Base-by-base conservation (phyloP, 257 asterid genomes). In the Lavandula angustifolia region DNA sequence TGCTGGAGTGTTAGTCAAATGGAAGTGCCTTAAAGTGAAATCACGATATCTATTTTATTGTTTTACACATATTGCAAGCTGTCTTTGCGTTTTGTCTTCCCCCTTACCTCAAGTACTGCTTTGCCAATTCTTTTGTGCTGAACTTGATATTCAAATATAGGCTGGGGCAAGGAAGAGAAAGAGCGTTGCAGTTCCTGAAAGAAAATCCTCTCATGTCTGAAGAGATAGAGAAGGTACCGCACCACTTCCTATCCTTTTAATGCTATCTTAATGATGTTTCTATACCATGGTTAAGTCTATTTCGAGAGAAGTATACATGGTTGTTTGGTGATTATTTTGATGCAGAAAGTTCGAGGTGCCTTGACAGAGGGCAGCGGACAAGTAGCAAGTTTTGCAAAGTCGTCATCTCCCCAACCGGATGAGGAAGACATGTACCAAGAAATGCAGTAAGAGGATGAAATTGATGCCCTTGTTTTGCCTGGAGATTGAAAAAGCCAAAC, bases 121-220 rank as follows among this genome's bases (percentile, higher is more conserved):
- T 52, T 27, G 17, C 60, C 27, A n/a, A 18, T 43, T 44, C 47
- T 44, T 11, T 69, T 46, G 13, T 46, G 37, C 17, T 54, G 9
- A 54, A 35, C 59, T 69, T 51, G 48, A 18, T 51, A 47, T 60
- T 64, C 44, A 18, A 55, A 64, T 64, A 68, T 78, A 91, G 96
- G 84, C 70, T 94, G 87, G 99, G 97, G 27, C 97, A 90, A 77
- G 99, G 99, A 75, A 88, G 99, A 75, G 99, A 94, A 60, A 83
- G 69, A 74, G 96, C 99, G 50, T 67, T 94, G 54, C 99, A 86
- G 75, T 83, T 61, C 79, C 78, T 94, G 73, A 87, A 81, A 78
- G 99, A 94, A 53, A 90, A 90, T 73, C 84, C 87, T 35, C 72
- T 62, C 54, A 37, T 94, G 57, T 76, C 85, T 40, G 94, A 86